Evolutionary conservation across 2,329 filamentous ascomycete genomes (phyloP), one percentile per base, ranked within the genome.

Genomic region (Zymoseptoria tritici): DNA sequence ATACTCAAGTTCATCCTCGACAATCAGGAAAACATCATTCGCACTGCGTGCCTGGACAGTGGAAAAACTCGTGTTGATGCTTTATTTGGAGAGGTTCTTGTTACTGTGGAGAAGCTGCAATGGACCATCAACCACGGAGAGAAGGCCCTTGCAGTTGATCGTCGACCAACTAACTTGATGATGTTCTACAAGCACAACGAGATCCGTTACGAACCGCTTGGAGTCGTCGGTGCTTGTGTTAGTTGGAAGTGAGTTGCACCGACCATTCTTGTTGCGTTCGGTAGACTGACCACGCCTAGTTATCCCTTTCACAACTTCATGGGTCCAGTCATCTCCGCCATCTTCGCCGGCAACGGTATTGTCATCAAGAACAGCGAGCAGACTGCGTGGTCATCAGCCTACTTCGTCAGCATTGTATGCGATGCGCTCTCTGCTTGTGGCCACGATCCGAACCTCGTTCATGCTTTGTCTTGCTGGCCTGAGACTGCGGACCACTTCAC

Each of bases 11-110:
- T 92, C 67, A 82, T 99, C 9, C 82, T 99, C 60, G 89, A 95
- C 65, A 88, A 97, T 72, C 91, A 97, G 73, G 88, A 93, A 65
- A 82, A 87, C 24, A 95, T 99, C 67, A 92, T 91, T 68, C 83
- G 85, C 16, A 85, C 91, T 29, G 93, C 92, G 55, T 95, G 90
- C 70, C 81, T 96, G 42, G 94, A 99, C 76, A 95, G 90, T 50
- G 94, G 94, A 64, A 99, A 99, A 81, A 97, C 95, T 1, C 89
- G 93, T 79, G 86, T 97, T 49, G 94, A 99, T 76, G 94, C 93
- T 0, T 87, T 89, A 67, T 86, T 99, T 58, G 94, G 94, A 56
- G 94, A 99, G 80, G 92, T 97, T 64, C 81, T 99, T 58, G 91
- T 97, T 50, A 97, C 94, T 6, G 86, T 84, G 0, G 94, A 97